Evolutionary conservation across 805 yeast species (phyloP).

Genomic region (Yarrowia sp.): DNA sequence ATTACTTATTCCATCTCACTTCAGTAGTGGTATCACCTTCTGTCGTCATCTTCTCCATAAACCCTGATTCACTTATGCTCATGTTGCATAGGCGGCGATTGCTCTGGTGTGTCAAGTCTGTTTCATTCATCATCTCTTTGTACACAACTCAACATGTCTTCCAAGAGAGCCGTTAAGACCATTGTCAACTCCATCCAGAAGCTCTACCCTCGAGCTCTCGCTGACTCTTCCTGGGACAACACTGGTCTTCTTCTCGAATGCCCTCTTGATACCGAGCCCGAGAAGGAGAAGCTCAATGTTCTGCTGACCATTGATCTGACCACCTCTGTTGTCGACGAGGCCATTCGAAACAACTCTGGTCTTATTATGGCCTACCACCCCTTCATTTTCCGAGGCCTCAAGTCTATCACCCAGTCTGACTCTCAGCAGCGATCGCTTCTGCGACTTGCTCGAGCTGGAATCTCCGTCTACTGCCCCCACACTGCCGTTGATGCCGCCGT

Average conservation of each 20-base stretch:
- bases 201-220: slow-evolving; percentile 79
- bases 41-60: neutral
- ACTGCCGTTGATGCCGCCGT: slow-evolving; percentile 92
- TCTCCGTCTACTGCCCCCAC: slow-evolving; percentile 93
- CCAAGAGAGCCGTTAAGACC: slow-evolving; percentile 56
- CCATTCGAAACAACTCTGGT: slow-evolving; percentile 61
- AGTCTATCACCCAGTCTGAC: slow-evolving; percentile 67
- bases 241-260: slow-evolving; percentile 89
- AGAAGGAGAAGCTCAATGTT: slow-evolving; percentile 48
- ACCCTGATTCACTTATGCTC: slow-evolving; percentile 32
- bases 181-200: slow-evolving; percentile 57
- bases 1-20: too few species aligned
- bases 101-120: neutral
- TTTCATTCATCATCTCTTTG: neutral
- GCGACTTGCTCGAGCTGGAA: slow-evolving; percentile 72
- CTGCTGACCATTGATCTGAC: slow-evolving; percentile 88
- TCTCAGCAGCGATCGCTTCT: slow-evolving; percentile 85
- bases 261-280: slow-evolving; percentile 45
- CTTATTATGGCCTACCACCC: slow-evolving; percentile 91
- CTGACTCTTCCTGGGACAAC: slow-evolving; percentile 93
- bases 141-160: slow-evolving; percentile 42
- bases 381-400: slow-evolving; percentile 88
- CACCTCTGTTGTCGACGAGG: slow-evolving; percentile 82
- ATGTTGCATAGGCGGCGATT: slow-evolving; percentile 20
- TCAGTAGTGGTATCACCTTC: neutral